phyloP scores from a whole-genome alignment of 805 yeast species.

The Saturnispora bothae region DNA sequence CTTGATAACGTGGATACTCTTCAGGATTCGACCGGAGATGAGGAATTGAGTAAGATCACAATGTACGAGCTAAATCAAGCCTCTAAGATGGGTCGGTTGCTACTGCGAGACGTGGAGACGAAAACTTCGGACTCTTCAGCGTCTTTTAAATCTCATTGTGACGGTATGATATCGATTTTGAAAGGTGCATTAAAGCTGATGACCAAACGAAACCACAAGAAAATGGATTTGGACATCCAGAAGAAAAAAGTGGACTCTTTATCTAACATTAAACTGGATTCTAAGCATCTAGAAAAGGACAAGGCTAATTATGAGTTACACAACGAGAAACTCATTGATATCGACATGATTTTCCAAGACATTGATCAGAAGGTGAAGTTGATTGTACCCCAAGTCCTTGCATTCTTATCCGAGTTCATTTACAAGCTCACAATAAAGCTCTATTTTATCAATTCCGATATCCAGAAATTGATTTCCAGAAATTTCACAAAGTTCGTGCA shows the following conservation, averaged over 20 bases:
- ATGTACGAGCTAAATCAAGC: conserved; percentile 24
- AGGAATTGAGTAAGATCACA: conserved; percentile 23
- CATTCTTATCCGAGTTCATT: conserved; percentile 39
- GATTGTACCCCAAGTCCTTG: conserved; percentile 36
- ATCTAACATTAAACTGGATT: conserved; percentile 15
- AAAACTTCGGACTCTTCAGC: conserved; percentile 20
- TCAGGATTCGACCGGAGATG: conserved; percentile 17
- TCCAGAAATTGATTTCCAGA: conserved; percentile 25
- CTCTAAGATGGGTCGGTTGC: conserved; percentile 17
- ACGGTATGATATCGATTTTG: conserved; percentile 31
- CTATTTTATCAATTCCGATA: conserved; percentile 30
- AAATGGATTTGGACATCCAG: conserved; percentile 31
- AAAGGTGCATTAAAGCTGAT: conserved; percentile 31
- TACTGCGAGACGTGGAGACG: conserved; percentile 18
- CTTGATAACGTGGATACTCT: not conserved
- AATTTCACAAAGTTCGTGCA: conserved; percentile 21
- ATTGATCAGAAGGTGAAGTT: conserved; percentile 32
- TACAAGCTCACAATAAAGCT: conserved; percentile 31
- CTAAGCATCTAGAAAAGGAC: conserved; percentile 28
- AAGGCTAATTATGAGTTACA: conserved; percentile 25
- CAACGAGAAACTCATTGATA: conserved; percentile 25
- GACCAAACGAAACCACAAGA: conserved; percentile 35
- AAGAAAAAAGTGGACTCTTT: conserved; percentile 31
- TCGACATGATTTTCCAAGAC: conserved; percentile 25
- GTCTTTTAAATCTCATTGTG: conserved; percentile 26